Percentiles rank a stretch among this genome's conserved stretches.
These are phyloP conservation scores for Trichocladium uniseriatum DNA, from an alignment of 495 filamentous ascomycete genomes.

Conservation along the genomic window DNA sequence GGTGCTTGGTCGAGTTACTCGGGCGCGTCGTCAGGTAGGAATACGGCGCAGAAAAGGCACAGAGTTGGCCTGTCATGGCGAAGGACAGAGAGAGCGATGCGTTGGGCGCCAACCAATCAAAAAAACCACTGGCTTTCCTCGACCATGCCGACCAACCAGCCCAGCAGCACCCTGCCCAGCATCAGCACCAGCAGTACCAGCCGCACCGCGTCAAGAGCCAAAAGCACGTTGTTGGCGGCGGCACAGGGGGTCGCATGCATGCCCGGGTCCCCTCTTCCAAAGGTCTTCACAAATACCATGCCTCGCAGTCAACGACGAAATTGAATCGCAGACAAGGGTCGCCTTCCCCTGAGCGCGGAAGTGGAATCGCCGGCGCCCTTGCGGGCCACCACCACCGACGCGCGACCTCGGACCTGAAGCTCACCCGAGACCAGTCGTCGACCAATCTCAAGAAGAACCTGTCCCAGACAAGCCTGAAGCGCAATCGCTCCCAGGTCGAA, in stretches of 20 bases:
- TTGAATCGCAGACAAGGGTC: constrained; percentile 30
- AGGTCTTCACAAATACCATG: constrained; percentile 38
- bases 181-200: too few species aligned
- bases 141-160: constrained; percentile 31
- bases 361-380: constrained; percentile 14
- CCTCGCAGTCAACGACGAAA: constrained; percentile 30
- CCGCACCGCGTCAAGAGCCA: constrained; percentile 30
- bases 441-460: constrained; percentile 39
- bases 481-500: constrained; percentile 41
- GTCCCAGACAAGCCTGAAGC: constrained; percentile 38
- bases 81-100: constrained; percentile 25
- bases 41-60: background rate
- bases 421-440: constrained; percentile 25
- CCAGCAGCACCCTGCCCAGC: constrained; percentile 13
- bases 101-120: constrained; percentile 40
- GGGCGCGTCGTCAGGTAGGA: background rate
- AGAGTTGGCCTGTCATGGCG: constrained; percentile 16
- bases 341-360: constrained; percentile 28
- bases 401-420: constrained; percentile 34
- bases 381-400: constrained; percentile 38
- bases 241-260: constrained; percentile 27
- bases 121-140: constrained; percentile 30
- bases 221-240: constrained; percentile 41
- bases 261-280: constrained; percentile 37
- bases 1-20: background rate